These are phyloP conservation scores for Populus alba DNA, from an alignment of 345 rosid species.

Conservation along the genomic window DNA sequence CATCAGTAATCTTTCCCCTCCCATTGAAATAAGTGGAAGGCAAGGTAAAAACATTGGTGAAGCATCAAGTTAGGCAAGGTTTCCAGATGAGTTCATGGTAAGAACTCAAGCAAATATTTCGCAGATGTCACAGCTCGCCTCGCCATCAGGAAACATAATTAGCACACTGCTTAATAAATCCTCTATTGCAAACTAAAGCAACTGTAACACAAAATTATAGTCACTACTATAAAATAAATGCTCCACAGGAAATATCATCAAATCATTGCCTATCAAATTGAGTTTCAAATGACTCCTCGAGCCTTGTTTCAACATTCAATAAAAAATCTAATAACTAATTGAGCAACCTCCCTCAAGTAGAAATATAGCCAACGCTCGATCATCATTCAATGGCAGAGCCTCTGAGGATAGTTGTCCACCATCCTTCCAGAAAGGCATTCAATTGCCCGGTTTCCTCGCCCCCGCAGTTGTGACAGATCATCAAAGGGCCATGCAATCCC, in stretches of 20 bases:
- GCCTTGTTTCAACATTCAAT: slow-evolving; percentile 6
- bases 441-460: no score
- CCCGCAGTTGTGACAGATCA: no score
- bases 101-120: no score
- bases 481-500: no score
- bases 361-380: not conserved
- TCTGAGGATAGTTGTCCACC: slow-evolving; percentile 71
- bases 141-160: not conserved
- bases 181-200: not conserved
- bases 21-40: not conserved
- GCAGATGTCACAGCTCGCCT: not conserved
- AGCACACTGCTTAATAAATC: not conserved
- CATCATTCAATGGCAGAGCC: slow-evolving; percentile 43
- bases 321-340: slow-evolving; percentile 1
- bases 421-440: no score
- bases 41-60: not conserved
- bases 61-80: not conserved
- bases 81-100: not conserved
- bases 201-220: not conserved
- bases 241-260: not conserved
- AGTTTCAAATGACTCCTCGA: slow-evolving; percentile 11
- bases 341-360: not conserved
- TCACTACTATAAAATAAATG: not conserved
- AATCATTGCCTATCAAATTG: slow-evolving; percentile 8
- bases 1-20: not conserved